phyloP scores from a whole-genome alignment of 495 filamentous ascomycete genomes.

The Sphaerosporella brunnea region DNA sequence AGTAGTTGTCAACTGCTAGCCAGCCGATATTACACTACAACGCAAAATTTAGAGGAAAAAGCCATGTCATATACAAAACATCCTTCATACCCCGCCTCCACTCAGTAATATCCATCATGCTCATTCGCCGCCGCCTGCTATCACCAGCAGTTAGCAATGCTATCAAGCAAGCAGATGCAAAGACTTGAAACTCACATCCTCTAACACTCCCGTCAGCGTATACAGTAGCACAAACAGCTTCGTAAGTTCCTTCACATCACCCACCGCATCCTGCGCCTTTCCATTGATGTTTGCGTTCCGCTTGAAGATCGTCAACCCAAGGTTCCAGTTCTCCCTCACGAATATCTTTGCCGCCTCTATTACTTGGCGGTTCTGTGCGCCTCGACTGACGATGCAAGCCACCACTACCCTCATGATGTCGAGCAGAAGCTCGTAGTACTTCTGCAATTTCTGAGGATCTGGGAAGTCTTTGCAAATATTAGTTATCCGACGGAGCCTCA shows the following conservation, averaged over 20 bases:
- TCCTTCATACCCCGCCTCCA: no score
- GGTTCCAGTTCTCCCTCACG: conserved; percentile 55
- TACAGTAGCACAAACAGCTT: conserved; percentile 42
- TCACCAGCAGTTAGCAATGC: no score
- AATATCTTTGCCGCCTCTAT: conserved; percentile 58
- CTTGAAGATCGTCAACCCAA: conserved; percentile 83
- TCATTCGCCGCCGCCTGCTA: no score
- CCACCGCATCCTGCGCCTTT: conserved; percentile 29
- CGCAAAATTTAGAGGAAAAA: no score
- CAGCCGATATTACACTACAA: not conserved
- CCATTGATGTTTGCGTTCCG: conserved; percentile 63
- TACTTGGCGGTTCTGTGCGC: conserved; percentile 59
- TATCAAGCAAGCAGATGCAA: not conserved
- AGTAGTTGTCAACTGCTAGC: no score
- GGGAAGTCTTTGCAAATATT: no score
- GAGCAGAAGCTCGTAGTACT: conserved; percentile 68
- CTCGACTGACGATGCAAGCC: conserved; percentile 56
- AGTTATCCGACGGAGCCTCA: no score
- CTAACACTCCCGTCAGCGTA: conserved; percentile 33
- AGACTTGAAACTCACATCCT: not conserved
- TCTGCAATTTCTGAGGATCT: conserved; percentile 49
- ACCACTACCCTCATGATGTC: conserved; percentile 68
- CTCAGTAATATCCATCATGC: no score
- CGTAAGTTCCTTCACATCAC: conserved; percentile 34
- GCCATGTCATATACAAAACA: not conserved